Conservation (phyloP, 1,139 yeast species). For the Blastobotrys petasosporus region DNA sequence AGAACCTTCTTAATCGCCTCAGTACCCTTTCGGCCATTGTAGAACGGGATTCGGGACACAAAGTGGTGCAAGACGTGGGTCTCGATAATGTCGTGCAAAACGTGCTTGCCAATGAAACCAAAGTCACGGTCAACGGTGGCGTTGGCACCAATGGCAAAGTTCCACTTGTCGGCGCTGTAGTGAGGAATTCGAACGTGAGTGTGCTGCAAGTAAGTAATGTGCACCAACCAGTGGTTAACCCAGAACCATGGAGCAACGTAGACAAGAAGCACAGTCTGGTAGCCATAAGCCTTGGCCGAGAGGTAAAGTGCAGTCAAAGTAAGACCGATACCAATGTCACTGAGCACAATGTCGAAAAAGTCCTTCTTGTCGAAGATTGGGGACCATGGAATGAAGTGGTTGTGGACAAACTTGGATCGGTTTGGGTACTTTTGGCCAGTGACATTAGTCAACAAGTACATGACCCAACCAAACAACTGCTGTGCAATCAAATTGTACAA, state of each 20-base stretch:
- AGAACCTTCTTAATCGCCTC: constrained; percentile 72
- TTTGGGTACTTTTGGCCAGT: constrained; percentile 68
- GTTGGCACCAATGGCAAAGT: constrained; percentile 83
- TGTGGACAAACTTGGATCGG: constrained; percentile 44
- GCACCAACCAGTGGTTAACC: constrained; percentile 87
- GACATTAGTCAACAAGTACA: constrained; percentile 61
- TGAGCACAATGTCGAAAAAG: constrained; percentile 60
- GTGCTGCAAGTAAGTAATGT: constrained; percentile 80
- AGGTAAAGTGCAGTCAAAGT: constrained; percentile 52
- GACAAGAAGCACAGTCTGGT: constrained; percentile 56
- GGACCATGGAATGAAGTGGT: constrained; percentile 66
- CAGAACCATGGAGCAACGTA: constrained; percentile 74
- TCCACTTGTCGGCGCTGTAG: constrained; percentile 71
- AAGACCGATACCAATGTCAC: constrained; percentile 63
- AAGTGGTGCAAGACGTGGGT: constrained; percentile 86
- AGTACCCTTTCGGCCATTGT: constrained; percentile 76
- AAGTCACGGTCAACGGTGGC: constrained; percentile 81
- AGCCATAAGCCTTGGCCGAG: constrained; percentile 60
- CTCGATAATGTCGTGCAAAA: constrained; percentile 85
- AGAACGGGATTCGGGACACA: constrained; percentile 79
- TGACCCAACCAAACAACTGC: constrained; percentile 72
- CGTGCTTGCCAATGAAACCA: constrained; percentile 72
- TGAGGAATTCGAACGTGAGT: constrained; percentile 78
- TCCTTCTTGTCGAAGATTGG: constrained; percentile 69
- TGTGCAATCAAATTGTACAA: constrained; percentile 53